Evolutionary conservation across 768 basidiomycete species (phyloP), one percentile per base, ranked within the genome.

Genomic region (Lactifluus echinatus): DNA sequence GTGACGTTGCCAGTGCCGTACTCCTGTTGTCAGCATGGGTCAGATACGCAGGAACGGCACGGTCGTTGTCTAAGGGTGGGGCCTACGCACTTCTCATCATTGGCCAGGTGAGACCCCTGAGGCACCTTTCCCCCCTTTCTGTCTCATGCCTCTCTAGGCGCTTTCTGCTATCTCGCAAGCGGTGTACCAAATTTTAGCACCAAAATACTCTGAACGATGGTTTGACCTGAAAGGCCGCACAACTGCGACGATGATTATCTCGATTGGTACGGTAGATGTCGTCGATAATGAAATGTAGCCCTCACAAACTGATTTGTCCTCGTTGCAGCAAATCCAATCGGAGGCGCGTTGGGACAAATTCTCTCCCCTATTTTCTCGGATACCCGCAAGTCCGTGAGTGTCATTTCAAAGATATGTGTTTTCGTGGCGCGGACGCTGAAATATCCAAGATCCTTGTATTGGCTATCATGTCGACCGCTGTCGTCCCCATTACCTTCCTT

Each of bases 161-260:
- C 75, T 90, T 39, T 75, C 79, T 7, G 80, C 79, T 1, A 68
- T 88, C 45, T 74, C 86, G 2, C 85, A 89, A 65, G 82, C 89
- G 2, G 72, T 84, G 14, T 91, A 81, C 68, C 88, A 89, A 70
- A 79, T 92, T 24, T 71, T 91, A 8, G 86, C 85, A 5, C 87
- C 90, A 1, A 83, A 80, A 51, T 93, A 85, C 69, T 90, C 89
- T 0, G 87, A 93, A 66, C 79, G 72, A 31, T 93, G 90, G 90
- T 93, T 93, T 64, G 82, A 86, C 59, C 70, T 90, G 46, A 74
- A 79, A 57, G 82, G 84, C 14, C 76, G 90, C 40, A 90, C 86
- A 2, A 91, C 89, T 0, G 87, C 87, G 12, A 93, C 80, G n/a
- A 80, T 80, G 79, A 45, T 77, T 36, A 72, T 82, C 51, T 73